Conservation (phyloP, 352 stramenopile genomes). For the Phytophthora litchii region DNA sequence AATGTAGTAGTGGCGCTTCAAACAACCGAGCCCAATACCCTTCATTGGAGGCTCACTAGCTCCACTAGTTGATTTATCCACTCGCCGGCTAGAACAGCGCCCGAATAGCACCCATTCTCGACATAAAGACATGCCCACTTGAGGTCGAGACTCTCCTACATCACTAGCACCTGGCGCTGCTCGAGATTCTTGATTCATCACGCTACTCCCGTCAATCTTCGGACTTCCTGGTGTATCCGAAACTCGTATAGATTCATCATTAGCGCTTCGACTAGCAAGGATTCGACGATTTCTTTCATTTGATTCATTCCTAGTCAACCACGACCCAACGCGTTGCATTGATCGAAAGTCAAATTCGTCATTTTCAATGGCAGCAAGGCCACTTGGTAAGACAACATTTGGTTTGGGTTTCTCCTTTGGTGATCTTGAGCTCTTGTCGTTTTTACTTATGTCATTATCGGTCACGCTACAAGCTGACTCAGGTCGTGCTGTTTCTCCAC, state of each 20-base stretch:
- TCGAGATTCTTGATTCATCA: conserved; percentile 52
- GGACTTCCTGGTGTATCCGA: not conserved
- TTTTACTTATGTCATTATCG: conserved; percentile 4
- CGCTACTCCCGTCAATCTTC: conserved; percentile 35
- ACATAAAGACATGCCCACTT: conserved; percentile 56
- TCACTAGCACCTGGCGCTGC: conserved; percentile 19
- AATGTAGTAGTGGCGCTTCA: conserved; percentile 80
- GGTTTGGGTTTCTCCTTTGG: conserved; percentile 1
- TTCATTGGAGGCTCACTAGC: conserved; percentile 9
- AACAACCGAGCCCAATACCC: conserved; percentile 53
- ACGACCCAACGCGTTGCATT: conserved; percentile 69
- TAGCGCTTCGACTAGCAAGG: conserved; percentile 18
- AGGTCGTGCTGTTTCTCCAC: conserved; percentile 10
- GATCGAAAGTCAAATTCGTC: conserved; percentile 58
- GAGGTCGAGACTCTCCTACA: conserved; percentile 44
- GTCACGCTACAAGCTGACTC: conserved; percentile 4
- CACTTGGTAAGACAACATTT: conserved; percentile 34
- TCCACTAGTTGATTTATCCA: not conserved
- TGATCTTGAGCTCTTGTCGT: not conserved
- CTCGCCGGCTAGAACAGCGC: conserved; percentile 43
- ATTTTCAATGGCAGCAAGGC: conserved; percentile 42
- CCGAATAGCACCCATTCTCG: conserved; percentile 78
- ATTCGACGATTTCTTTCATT: conserved; percentile 47
- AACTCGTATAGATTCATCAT: not conserved
- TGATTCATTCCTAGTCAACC: conserved; percentile 62